Conservation (phyloP, 176 grass and related monocot species). For the Avena eriantha region DNA sequence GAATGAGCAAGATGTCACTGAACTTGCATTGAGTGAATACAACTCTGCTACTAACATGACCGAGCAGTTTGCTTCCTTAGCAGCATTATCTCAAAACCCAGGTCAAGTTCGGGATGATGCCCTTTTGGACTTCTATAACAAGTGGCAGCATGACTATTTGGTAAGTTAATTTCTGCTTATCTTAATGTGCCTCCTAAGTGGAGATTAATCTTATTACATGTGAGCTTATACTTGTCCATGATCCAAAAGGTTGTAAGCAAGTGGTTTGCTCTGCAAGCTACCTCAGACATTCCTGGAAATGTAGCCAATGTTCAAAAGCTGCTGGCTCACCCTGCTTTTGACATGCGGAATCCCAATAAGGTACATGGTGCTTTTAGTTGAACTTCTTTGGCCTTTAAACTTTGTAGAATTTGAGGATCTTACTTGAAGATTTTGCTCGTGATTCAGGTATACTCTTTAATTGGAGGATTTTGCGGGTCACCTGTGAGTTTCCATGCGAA, state of each 20-base stretch:
- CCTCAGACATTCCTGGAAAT: slow-evolving; percentile 91
- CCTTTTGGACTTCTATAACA: slow-evolving; percentile 88
- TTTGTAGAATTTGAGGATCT: slow-evolving; percentile 13
- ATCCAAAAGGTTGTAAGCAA: slow-evolving; percentile 92
- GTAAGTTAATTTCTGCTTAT: slow-evolving; percentile 58
- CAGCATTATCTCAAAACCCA: slow-evolving; percentile 92
- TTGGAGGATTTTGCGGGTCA: slow-evolving; percentile 92
- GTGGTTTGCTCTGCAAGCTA: slow-evolving; percentile 99
- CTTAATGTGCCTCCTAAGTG: not conserved
- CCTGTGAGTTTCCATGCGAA: slow-evolving; percentile 96
- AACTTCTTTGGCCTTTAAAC: slow-evolving; percentile 3
- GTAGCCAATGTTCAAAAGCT: slow-evolving; percentile 80
- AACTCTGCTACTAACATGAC: slow-evolving; percentile 96
- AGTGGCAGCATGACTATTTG: slow-evolving; percentile 92
- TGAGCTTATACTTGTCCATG: slow-evolving; percentile 27
- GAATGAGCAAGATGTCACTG: slow-evolving; percentile 70
- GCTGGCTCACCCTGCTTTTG: slow-evolving; percentile 84
- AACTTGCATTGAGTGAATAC: slow-evolving; percentile 85
- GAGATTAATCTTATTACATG: not conserved
- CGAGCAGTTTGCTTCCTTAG: slow-evolving; percentile 94
- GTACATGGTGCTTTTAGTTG: slow-evolving; percentile 39
- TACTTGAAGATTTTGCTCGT: slow-evolving; percentile 27
- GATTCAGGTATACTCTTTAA: slow-evolving; percentile 80
- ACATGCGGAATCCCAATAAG: slow-evolving; percentile 93
- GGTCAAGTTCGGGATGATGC: slow-evolving; percentile 85